Base-by-base conservation (phyloP, 2,329 filamentous ascomycete species). In the Sphaerulina vaccinii region DNA sequence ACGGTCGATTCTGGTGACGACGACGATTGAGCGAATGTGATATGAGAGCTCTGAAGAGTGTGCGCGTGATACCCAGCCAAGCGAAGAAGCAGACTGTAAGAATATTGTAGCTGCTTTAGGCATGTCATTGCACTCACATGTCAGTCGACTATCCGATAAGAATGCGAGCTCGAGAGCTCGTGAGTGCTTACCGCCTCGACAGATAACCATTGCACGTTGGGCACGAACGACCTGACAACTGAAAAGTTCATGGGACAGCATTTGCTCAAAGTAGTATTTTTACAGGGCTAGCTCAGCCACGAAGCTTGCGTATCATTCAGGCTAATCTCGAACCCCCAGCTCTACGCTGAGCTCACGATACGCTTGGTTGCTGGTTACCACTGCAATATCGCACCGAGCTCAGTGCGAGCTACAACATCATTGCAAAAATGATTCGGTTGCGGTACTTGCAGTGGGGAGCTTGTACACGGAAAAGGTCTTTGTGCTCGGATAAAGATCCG, bases 1-100 rank as follows among this genome's bases (percentile, higher is more conserved):
- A 39, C 45, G 39, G 43, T 32, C 9, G 45, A 50, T 22, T 37
- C 27, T 10, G 11, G 10, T 18, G 39, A 15, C 15, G 38, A 50
- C 2, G 47, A 50, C 21, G 29, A 36, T 23, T 47, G 44, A 47
- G 27, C 22, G 44, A 32, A 16, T 38, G 16, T 38, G 18, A 5
- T 32, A 10, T 6, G 27, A 10, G 4, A 21, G 13, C 37, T 3
- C n/a, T 16, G 13, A 5, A 21, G 18, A 21, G 35, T 21, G 3
- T 21, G 19, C 18, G 37, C 37, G 22, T 39, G 18, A 23, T 39
- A 22, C 37, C 18, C 16, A 9, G 18, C 37, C 3, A 10, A 3
- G 18, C 9, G 11, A 39, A 8, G 37, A 13, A 9, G 9, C 8
- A 35, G 13, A 35, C 5, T 35, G 32, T 35, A 3, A 19, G 37